Conservation (phyloP, 2,329 filamentous ascomycete species). For the Lecanosticta acicola region DNA sequence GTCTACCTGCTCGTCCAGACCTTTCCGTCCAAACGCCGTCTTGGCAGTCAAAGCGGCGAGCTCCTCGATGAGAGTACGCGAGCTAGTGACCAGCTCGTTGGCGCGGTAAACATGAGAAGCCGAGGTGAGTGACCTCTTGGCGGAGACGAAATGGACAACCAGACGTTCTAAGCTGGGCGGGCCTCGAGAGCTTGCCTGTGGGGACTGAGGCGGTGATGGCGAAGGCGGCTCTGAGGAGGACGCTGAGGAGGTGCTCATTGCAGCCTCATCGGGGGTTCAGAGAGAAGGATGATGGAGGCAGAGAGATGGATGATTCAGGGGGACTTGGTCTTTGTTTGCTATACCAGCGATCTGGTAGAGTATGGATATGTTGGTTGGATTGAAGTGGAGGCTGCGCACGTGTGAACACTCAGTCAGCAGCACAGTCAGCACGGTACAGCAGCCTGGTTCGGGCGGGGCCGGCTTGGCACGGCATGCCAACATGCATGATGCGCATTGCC, state of each 20-base stretch:
- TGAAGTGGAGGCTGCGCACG: no score
- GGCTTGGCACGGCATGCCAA: no score
- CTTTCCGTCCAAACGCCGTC: slow-evolving; percentile 39
- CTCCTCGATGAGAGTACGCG: slow-evolving; percentile 71
- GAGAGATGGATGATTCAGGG: no score
- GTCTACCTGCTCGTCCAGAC: slow-evolving; percentile 42
- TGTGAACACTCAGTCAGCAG: no score
- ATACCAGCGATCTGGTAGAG: no score
- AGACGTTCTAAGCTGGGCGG: slow-evolving; percentile 63
- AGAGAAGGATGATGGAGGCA: neutral
- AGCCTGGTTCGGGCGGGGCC: no score
- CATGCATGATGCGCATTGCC: no score
- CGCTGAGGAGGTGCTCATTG: slow-evolving; percentile 12
- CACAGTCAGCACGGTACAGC: no score
- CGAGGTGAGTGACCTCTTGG: slow-evolving; percentile 80
- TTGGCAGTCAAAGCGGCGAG: slow-evolving; percentile 61
- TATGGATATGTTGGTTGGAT: no score
- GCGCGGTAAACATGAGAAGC: slow-evolving; percentile 75
- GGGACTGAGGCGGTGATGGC: slow-evolving; percentile 38
- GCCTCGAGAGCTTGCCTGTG: slow-evolving; percentile 37
- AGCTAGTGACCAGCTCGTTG: slow-evolving; percentile 75
- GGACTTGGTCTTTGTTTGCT: no score
- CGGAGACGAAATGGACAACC: slow-evolving; percentile 75
- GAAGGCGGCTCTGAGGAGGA: slow-evolving; percentile 23
- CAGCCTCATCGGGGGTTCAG: neutral